These are phyloP conservation scores for Aspergillus incahuasiensis DNA, from an alignment of 495 filamentous ascomycete genomes.

Conservation along the genomic window DNA sequence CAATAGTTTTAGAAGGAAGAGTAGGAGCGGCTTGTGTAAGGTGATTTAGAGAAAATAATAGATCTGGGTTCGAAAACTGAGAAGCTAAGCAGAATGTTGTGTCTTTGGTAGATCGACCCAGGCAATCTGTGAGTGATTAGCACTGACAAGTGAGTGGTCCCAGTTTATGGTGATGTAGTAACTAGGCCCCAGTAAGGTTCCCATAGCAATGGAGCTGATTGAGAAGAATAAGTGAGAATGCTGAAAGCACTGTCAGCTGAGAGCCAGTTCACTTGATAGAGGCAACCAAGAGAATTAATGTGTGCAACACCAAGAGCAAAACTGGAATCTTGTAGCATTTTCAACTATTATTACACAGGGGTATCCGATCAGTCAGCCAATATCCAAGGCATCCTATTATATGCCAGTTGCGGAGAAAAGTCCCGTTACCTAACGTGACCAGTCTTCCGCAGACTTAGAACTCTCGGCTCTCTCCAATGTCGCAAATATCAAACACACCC, in stretches of 20 bases:
- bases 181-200: background rate
- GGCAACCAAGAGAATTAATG: background rate
- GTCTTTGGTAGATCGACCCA: background rate
- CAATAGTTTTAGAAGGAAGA: background rate
- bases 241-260: background rate
- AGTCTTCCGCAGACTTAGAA: constrained; percentile 41
- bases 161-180: background rate
- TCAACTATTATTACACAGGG: background rate
- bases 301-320: background rate
- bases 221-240: background rate
- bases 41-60: too few species aligned
- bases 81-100: background rate
- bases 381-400: background rate
- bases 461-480: constrained; percentile 82
- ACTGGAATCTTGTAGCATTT: background rate
- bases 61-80: background rate
- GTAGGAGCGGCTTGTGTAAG: too few species aligned
- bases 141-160: too few species aligned
- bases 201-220: background rate
- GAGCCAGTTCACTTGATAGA: background rate
- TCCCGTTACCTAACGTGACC: background rate
- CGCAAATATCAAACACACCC: constrained; percentile 82
- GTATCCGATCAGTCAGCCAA: background rate
- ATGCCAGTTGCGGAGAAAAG: background rate
- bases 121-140: background rate